Base-by-base conservation (phyloP, 2,329 filamentous ascomycete species). In the Aureobasidium pullulans region DNA sequence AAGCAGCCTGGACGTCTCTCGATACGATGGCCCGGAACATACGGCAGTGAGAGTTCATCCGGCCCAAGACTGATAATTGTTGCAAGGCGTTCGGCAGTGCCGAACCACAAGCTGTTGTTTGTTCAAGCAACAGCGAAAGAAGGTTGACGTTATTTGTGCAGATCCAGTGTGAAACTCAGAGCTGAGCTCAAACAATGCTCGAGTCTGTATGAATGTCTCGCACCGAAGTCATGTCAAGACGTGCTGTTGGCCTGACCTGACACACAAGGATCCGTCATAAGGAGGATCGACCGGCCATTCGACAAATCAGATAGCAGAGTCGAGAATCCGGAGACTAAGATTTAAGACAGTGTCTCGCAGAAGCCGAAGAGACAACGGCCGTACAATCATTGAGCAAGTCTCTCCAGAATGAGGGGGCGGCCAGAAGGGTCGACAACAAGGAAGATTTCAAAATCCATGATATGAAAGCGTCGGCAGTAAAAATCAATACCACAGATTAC, bases 341-440 rank as follows among this genome's bases (percentile, higher is more conserved):
- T 44, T 36, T 56, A 29, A 56, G 52, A 56, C 52, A 56, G 31
- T 56, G 52, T 56, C 52, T 56, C 52, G 40, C 31, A 36, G 15
- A 16, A 37, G 7, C 40, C 40, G 52, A 40, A 19, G 32, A 4
- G 19, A n/a, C 29, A 46, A 46, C 40, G 39, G 39, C 40, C 42
- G 32, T 43, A 37, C 28, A 29, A 16, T 31, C 34, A 13, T 34
- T 13, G 29, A 52, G 2, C 13, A 44, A 36, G n/a, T 34, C 29
- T 54, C 50, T 11, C 7, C 29, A 10, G 10, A 39, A 15, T 32
- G 29, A 23, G 4, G 11, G 11, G 16, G n/a, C 15, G 52, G 52
- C 52, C 31, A 56, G 50, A 54, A 54, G 50, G n/a, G 50, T 54
- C 50, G 50, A 19, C 23, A 34, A 16, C 4, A 23, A 52, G 15